A percentile compares a stretch with the other conserved stretches of the same genome.
Evolutionary conservation across 2,329 filamentous ascomycete species (phyloP).

Genomic region (Gyromitra esculenta): DNA sequence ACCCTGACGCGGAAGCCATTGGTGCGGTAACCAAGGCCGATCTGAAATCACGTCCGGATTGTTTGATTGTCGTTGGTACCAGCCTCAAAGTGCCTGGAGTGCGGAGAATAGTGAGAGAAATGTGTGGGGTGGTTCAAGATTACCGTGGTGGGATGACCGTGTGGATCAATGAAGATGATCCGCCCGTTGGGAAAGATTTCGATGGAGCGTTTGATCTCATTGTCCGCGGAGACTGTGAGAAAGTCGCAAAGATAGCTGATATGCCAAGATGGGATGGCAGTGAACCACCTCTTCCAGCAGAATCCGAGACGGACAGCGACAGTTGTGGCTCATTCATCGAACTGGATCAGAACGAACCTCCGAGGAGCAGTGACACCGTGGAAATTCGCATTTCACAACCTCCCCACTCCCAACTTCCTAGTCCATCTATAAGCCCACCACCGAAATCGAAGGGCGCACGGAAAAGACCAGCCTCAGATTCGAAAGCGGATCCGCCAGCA

Average conservation of each 20-base stretch:
- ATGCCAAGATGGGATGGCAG: constrained; percentile 60
- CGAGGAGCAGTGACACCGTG: constrained; percentile 32
- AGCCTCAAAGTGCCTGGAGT: constrained; percentile 95
- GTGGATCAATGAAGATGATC: constrained; percentile 92
- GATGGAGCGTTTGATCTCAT: constrained; percentile 94
- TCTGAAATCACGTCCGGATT: constrained; percentile 84
- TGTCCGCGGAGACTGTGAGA: constrained; percentile 85
- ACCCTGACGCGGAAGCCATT: constrained; percentile 95
- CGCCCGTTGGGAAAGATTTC: constrained; percentile 82
- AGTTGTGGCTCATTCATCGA: constrained; percentile 52
- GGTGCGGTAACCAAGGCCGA: constrained; percentile 89
- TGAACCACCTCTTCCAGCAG: constrained; percentile 32
- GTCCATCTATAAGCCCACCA: constrained; percentile 51
- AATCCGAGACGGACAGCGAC: constrained; percentile 50
- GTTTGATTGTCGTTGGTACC: constrained; percentile 92
- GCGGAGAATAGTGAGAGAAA: constrained; percentile 84
- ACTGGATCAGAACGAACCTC: constrained; percentile 39
- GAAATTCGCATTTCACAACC: constrained; percentile 51
- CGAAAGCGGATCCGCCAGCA: constrained; percentile 33
- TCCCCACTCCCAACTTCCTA: constrained; percentile 46
- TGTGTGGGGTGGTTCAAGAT: constrained; percentile 86
- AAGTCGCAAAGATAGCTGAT: constrained; percentile 78
- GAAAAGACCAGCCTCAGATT: constrained; percentile 48
- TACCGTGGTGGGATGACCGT: constrained; percentile 85
- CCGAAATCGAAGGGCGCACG: constrained; percentile 44